Conservation (phyloP, 1,139 yeast genomes). For the Magnusiomyces sp. region DNA sequence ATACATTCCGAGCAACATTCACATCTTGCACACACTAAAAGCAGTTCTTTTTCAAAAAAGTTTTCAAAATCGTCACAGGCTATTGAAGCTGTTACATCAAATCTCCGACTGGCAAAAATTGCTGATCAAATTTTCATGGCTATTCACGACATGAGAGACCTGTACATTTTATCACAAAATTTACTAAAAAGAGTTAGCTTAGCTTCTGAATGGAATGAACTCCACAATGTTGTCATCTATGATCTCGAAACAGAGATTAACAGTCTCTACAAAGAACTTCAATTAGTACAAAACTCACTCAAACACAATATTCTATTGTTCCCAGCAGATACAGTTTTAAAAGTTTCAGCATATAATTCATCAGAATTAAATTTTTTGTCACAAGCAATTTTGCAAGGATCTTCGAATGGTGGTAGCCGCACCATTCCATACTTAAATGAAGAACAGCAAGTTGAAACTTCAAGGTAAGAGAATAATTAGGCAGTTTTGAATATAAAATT, state of each 20-base stretch:
- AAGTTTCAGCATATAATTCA: background rate
- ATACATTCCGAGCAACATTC: background rate
- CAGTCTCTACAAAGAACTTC: background rate
- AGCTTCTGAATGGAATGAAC: constrained; percentile 3
- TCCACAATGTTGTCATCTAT: background rate
- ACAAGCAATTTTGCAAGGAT: background rate
- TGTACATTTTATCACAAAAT: constrained; percentile 1
- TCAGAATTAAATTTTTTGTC: background rate
- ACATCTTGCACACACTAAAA: background rate
- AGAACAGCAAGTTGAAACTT: constrained; percentile 1
- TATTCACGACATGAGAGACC: constrained; percentile 1
- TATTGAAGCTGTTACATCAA: background rate
- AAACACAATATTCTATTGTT: background rate
- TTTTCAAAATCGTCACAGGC: background rate
- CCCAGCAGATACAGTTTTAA: background rate
- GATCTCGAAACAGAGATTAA: constrained; percentile 1
- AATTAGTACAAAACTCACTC: background rate
- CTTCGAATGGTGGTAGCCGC: background rate
- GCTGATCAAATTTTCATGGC: constrained; percentile 1
- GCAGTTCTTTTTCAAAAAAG: background rate
- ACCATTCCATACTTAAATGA: constrained; percentile 3
- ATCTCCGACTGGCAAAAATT: background rate
- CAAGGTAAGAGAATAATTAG: background rate
- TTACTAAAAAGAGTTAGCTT: constrained; percentile 1
- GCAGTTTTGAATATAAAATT: background rate